Conservation (phyloP, 2,329 filamentous ascomycete species). For the Paraconiothyrium sp. region DNA sequence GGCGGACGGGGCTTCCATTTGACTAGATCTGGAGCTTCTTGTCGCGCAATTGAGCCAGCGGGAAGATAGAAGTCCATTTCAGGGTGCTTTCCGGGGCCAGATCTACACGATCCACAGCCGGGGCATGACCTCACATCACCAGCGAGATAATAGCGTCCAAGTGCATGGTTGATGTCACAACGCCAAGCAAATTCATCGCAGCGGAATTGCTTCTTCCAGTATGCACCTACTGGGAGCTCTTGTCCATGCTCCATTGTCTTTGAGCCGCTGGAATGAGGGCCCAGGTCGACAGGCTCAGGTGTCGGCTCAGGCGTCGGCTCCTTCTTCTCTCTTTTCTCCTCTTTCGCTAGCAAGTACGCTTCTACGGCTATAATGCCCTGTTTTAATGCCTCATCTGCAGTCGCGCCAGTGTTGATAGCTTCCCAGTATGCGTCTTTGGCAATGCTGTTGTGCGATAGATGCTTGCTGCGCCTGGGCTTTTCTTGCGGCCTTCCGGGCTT, state of each 20-base stretch:
- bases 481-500: conserved; percentile 26
- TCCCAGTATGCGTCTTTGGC: conserved; percentile 38
- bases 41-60: conserved; percentile 25
- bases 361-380: conserved; percentile 27
- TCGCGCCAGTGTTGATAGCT: conserved; percentile 22
- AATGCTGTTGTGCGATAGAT: conserved; percentile 34
- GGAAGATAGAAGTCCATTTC: conserved; percentile 42
- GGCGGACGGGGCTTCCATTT: conserved; percentile 32
- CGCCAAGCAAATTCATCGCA: conserved; percentile 36
- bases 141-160: conserved; percentile 43
- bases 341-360: conserved; percentile 21
- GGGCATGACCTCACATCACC: conserved; percentile 35
- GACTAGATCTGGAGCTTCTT: conserved; percentile 25
- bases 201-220: conserved; percentile 22
- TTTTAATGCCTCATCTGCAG: conserved; percentile 23
- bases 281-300: conserved; percentile 26
- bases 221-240: conserved; percentile 28
- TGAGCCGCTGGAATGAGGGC: conserved; percentile 38
- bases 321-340: conserved; percentile 16
- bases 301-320: conserved; percentile 23
- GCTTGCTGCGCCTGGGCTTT: conserved; percentile 17
- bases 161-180: conserved; percentile 39
- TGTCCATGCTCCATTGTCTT: conserved; percentile 39
- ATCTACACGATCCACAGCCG: conserved; percentile 31
- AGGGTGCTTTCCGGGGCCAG: conserved; percentile 20